phyloP scores from a whole-genome alignment of 176 grass and related monocot species.

The Carex kokanica region DNA sequence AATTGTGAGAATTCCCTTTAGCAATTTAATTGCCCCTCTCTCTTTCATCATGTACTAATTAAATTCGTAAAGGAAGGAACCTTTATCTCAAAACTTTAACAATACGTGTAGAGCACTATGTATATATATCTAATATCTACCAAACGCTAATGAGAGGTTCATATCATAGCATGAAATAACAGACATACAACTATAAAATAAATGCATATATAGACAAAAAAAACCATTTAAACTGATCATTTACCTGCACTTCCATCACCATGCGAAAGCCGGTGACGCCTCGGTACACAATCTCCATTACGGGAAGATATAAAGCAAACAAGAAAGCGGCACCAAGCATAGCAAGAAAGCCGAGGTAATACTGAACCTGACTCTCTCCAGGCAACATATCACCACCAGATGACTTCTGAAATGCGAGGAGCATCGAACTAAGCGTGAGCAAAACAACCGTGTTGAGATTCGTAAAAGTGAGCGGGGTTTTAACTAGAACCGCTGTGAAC shows the following conservation, averaged over 20 bases:
- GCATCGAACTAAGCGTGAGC: conserved; percentile 72
- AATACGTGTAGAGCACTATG: conserved; percentile 20
- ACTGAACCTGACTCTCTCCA: conserved; percentile 40
- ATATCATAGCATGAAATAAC: conserved; percentile 7
- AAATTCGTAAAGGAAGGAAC: conserved; percentile 15
- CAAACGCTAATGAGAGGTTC: neutral
- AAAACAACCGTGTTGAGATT: conserved; percentile 89
- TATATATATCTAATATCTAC: neutral
- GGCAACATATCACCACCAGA: conserved; percentile 42
- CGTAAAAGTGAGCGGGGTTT: conserved; percentile 68
- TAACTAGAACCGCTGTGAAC: conserved; percentile 71
- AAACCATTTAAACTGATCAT: neutral
- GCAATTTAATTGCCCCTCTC: neutral
- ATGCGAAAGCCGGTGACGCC: conserved; percentile 53
- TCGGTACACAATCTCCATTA: conserved; percentile 80
- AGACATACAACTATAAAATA: neutral
- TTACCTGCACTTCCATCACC: conserved; percentile 86
- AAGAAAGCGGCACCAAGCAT: conserved; percentile 75
- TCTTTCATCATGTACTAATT: neutral
- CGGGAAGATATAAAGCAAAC: conserved; percentile 76
- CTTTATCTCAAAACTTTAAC: conserved; percentile 5
- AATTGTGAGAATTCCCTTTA: neutral
- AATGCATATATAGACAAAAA: neutral
- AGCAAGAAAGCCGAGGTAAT: conserved; percentile 58
- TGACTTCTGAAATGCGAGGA: conserved; percentile 53